phyloP scores from a whole-genome alignment of 345 rosid genomes.

The Toxicodendron radicans region DNA sequence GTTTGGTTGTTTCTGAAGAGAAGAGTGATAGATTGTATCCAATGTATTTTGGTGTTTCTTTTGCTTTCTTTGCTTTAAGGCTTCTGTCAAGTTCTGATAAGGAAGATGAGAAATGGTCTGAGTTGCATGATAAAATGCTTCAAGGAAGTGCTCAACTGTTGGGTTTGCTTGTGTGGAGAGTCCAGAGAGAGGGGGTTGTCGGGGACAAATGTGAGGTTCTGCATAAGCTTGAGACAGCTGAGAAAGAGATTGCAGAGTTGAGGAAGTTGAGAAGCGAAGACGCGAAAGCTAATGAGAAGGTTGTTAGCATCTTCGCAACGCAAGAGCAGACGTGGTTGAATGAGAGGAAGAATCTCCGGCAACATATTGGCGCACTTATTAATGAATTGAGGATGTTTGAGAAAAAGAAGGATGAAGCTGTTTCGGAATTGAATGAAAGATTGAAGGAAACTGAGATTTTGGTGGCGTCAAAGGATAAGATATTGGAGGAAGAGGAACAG shows the following conservation, averaged over 20 bases:
- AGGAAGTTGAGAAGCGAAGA: slow-evolving; percentile 70
- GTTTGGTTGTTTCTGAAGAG: slow-evolving; percentile 29
- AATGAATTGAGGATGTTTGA: slow-evolving; percentile 50
- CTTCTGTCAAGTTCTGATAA: slow-evolving; percentile 38
- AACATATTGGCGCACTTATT: slow-evolving; percentile 60
- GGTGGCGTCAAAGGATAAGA: slow-evolving; percentile 56
- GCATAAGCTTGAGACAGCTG: slow-evolving; percentile 52
- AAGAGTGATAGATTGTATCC: slow-evolving; percentile 46
- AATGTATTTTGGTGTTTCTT: slow-evolving; percentile 68
- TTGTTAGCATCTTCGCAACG: slow-evolving; percentile 75
- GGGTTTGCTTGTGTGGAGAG: slow-evolving; percentile 69
- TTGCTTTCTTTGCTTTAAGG: slow-evolving; percentile 56
- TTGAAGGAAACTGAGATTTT: slow-evolving; percentile 56
- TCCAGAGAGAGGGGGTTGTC: slow-evolving; percentile 46
- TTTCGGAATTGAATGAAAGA: slow-evolving; percentile 47
- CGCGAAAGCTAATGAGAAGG: slow-evolving; percentile 94
- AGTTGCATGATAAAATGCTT: slow-evolving; percentile 52
- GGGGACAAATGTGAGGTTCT: slow-evolving; percentile 38
- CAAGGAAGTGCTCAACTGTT: slow-evolving; percentile 64
- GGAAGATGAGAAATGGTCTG: slow-evolving; percentile 56
- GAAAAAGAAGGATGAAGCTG: slow-evolving; percentile 45
- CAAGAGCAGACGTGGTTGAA: slow-evolving; percentile 85
- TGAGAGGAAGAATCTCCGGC: slow-evolving; percentile 62
- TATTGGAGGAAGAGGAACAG: slow-evolving; percentile 49
- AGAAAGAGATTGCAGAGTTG: slow-evolving; percentile 56